phyloP scores from a whole-genome alignment of 1,284 basidiomycete species.

The Inonotus hispidus region DNA sequence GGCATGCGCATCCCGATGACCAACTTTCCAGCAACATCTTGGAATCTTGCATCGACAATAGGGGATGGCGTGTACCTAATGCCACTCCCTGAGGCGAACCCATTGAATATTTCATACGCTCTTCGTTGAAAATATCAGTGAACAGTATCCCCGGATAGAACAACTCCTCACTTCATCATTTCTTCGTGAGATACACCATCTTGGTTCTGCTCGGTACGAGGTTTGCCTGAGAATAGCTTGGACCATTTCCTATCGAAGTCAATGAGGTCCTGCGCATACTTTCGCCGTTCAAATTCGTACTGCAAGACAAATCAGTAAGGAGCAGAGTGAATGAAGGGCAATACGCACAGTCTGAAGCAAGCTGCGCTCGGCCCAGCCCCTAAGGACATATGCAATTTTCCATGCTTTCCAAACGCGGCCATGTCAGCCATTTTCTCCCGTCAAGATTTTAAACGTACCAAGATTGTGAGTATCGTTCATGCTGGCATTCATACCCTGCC shows the following conservation, averaged over 20 bases:
- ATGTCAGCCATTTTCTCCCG: neutral
- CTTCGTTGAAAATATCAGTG: conserved; percentile 28
- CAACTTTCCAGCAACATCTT: conserved; percentile 42
- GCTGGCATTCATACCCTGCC: conserved; percentile 75
- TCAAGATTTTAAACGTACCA: conserved; percentile 32
- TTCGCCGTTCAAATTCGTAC: conserved; percentile 69
- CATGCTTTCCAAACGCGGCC: conserved; percentile 43
- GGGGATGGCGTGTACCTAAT: conserved; percentile 54
- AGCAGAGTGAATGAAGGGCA: neutral
- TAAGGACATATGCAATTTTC: conserved; percentile 72
- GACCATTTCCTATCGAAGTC: conserved; percentile 75
- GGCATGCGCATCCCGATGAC: conserved; percentile 54
- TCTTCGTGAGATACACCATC: conserved; percentile 65
- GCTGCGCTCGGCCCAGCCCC: conserved; percentile 59
- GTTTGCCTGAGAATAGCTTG: conserved; percentile 72
- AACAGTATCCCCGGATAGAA: neutral
- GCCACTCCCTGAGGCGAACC: conserved; percentile 59
- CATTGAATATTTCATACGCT: conserved; percentile 52
- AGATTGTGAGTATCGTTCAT: conserved; percentile 84
- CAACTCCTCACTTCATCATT: conserved; percentile 46
- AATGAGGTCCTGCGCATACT: conserved; percentile 78
- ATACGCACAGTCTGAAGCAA: conserved; percentile 66
- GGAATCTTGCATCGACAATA: conserved; percentile 42
- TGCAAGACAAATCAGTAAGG: conserved; percentile 25
- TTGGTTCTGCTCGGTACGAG: conserved; percentile 46